Evolutionary conservation across 305 asterid species (phyloP).

Genomic region (Nicotiana rustica): DNA sequence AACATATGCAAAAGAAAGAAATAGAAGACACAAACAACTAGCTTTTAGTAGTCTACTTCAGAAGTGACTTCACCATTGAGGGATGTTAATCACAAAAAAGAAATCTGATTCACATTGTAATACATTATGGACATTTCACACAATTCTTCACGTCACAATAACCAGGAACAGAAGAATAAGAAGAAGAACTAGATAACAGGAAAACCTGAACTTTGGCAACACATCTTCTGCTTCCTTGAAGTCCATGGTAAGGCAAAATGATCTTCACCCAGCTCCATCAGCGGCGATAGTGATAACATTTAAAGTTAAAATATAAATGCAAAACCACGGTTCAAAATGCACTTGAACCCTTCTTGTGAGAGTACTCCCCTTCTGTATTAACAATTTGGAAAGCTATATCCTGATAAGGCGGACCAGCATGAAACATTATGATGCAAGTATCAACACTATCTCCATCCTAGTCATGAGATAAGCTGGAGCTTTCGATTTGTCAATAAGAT

Average conservation of each 20-base stretch:
- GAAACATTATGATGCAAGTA: slow-evolving; percentile 77
- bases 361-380: slow-evolving; percentile 87
- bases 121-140: not conserved
- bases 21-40: not conserved
- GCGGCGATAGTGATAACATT: not conserved
- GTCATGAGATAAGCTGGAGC: slow-evolving; percentile 76
- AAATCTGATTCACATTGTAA: not conserved
- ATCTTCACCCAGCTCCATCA: not conserved
- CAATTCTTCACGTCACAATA: not conserved
- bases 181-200: not conserved
- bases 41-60: not conserved
- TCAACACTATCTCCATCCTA: slow-evolving; percentile 74
- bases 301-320: not conserved
- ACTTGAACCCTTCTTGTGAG: slow-evolving; percentile 84
- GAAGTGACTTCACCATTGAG: not conserved
- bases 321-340: slow-evolving; percentile 54
- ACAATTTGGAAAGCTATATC: slow-evolving; percentile 86
- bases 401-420: slow-evolving; percentile 90
- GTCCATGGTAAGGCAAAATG: too few relatives aligned
- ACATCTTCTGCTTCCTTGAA: too few relatives aligned
- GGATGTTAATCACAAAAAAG: not conserved
- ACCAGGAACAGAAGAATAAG: not conserved
- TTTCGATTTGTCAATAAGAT: slow-evolving; percentile 69
- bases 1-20: not conserved
- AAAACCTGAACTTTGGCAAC: not conserved